Evolutionary conservation across 2,329 filamentous ascomycete species (phyloP).

Genomic region (Fusarium nanum): DNA sequence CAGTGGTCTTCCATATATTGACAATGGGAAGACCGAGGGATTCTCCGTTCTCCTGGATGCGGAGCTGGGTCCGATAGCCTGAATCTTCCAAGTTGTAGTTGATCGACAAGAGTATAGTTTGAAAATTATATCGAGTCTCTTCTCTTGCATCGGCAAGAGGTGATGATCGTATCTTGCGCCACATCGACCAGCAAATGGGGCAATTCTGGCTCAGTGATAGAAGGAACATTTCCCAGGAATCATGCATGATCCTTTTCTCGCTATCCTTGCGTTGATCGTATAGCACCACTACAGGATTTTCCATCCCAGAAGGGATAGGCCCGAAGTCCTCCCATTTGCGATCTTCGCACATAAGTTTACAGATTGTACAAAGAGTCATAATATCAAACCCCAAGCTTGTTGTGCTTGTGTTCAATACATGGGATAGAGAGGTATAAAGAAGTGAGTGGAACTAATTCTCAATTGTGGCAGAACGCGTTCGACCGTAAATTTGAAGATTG

Average conservation of each 20-base stretch:
- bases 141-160: background rate
- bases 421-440: too few species aligned
- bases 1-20: background rate
- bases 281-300: too few species aligned
- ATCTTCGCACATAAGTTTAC: background rate
- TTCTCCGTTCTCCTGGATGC: too few species aligned
- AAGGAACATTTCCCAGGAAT: background rate
- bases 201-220: background rate
- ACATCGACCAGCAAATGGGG: background rate
- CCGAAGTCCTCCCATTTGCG: background rate
- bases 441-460: background rate
- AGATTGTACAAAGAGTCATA: background rate
- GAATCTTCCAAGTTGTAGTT: too few species aligned
- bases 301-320: too few species aligned
- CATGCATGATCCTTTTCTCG: background rate
- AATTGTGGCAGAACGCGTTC: background rate
- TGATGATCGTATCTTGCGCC: background rate
- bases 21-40: too few species aligned
- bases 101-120: too few species aligned
- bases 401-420: too few species aligned
- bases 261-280: too few species aligned
- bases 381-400: background rate
- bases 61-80: too few species aligned
- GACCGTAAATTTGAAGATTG: background rate
- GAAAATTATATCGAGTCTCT: too few species aligned